Evolutionary conservation across 1,284 basidiomycete species (phyloP).

Genomic region (Malassezia nana): DNA sequence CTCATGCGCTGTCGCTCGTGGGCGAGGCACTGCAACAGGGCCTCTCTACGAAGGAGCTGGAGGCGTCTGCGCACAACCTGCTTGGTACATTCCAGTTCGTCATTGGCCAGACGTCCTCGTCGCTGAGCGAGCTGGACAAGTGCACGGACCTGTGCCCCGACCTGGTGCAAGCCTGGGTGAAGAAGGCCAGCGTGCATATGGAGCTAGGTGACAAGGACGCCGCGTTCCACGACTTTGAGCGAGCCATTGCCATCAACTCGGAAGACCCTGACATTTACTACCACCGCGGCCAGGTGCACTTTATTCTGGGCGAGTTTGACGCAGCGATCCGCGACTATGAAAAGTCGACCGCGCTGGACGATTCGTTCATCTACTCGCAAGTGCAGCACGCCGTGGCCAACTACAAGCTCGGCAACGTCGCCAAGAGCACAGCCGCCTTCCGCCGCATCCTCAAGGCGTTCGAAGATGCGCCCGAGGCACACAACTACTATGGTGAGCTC

Average conservation of each 20-base stretch:
- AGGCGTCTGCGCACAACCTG: constrained; percentile 82
- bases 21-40: constrained; percentile 82
- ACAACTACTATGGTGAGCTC: constrained; percentile 71
- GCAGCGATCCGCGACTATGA: constrained; percentile 82
- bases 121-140: constrained; percentile 72
- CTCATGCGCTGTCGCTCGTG: constrained; percentile 67
- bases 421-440: constrained; percentile 80
- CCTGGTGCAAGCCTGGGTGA: constrained; percentile 84
- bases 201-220: constrained; percentile 60
- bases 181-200: constrained; percentile 96
- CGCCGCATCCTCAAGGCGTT: constrained; percentile 50
- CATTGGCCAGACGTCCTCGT: constrained; percentile 70
- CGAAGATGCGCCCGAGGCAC: constrained; percentile 35
- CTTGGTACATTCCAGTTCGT: constrained; percentile 78
- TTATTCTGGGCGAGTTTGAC: constrained; percentile 83
- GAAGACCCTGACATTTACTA: constrained; percentile 95
- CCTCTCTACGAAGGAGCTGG: constrained; percentile 61
- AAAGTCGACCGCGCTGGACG: constrained; percentile 73
- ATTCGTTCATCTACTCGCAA: constrained; percentile 80
- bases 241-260: constrained; percentile 71
- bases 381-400: constrained; percentile 94
- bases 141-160: constrained; percentile 64
- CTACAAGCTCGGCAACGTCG: constrained; percentile 76
- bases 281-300: constrained; percentile 95
- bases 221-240: constrained; percentile 83